Evolutionary conservation across 2,329 filamentous ascomycete species (phyloP), one percentile per base, ranked within the genome.

Genomic region (Pseudogymnoascus sp.): DNA sequence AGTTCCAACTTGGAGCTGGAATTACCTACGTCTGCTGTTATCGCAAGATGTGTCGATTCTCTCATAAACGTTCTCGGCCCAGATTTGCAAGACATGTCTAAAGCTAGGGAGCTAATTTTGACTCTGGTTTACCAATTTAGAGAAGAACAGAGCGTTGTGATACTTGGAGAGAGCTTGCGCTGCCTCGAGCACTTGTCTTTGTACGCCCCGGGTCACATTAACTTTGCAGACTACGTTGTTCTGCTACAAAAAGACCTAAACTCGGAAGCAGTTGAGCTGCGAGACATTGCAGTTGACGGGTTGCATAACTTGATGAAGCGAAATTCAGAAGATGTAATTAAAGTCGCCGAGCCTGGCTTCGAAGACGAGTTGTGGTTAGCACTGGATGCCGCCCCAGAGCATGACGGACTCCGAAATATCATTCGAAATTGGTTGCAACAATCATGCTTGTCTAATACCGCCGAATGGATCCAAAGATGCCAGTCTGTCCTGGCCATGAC

Each of bases 271-370:
- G 77, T 81, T 4, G 82, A 88, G 18, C 82, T 97, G 39, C 83
- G 88, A 60, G 87, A 92, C 69, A 87, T 89, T 65, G 91, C 92
- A 1, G 83, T 97, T 10, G 89, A 95, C 71, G 93, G 92, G 1
- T 78, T 99, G 0, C 92, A 96, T 70, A 96, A 95, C 65, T 81
- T 97, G 36, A 97, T 99, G 92, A 93, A 96, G 74, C 83, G 92
- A 55, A 88, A 96, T 70, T 89, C 93, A 0, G 84, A 88, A 63
- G 89, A 92, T 65, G 92, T 97, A 8, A 82, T 97, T 18, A 77
- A 82, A 52, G 87, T 87, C 4, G 91, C 91, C 4, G 83, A 89
- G 9, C 80, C 85, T 29, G 90, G 89, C 0, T 84, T 99, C 18
- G 93, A 97, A 72, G 91, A 97, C 67, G 87, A 94, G 64, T 78